Evolutionary conservation across 2,329 filamentous ascomycete genomes (phyloP).

Genomic region (Herpotrichia juniperi): DNA sequence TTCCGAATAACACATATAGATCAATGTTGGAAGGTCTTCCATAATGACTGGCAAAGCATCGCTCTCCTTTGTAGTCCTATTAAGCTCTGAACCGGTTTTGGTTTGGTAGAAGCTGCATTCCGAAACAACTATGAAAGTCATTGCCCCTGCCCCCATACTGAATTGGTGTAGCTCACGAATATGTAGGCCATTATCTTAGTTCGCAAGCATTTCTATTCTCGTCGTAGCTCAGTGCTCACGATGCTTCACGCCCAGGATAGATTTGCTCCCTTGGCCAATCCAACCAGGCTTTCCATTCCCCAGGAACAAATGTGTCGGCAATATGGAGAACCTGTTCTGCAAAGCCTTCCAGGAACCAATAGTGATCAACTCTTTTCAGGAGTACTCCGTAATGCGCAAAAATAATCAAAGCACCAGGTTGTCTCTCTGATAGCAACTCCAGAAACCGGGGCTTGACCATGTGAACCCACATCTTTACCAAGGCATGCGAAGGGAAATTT

Average conservation of each 20-base stretch:
- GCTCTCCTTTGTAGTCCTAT: background rate
- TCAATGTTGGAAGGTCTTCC: background rate
- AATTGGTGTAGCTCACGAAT: background rate
- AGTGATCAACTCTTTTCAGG: slow-evolving; percentile 20
- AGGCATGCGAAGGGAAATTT: slow-evolving; percentile 25
- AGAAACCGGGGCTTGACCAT: slow-evolving; percentile 30
- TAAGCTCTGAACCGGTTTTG: background rate
- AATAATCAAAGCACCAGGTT: slow-evolving; percentile 42
- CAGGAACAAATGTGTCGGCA: slow-evolving; percentile 29
- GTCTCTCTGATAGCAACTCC: slow-evolving; percentile 32
- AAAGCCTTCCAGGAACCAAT: slow-evolving; percentile 33
- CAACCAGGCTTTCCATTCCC: slow-evolving; percentile 33
- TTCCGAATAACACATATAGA: background rate
- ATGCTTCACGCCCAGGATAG: background rate
- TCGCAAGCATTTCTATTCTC: slow-evolving; percentile 6
- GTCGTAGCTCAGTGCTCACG: slow-evolving; percentile 2
- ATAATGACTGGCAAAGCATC: background rate
- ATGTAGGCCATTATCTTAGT: background rate
- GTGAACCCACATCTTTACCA: slow-evolving; percentile 36
- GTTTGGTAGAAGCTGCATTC: background rate
- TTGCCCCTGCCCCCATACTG: background rate
- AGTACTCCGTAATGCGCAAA: slow-evolving; percentile 45
- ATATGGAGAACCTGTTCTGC: slow-evolving; percentile 32
- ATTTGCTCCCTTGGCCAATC: slow-evolving; percentile 35
- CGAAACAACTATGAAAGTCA: background rate